phyloP scores from a whole-genome alignment of 768 basidiomycete genomes.

The Calocybe indica region DNA sequence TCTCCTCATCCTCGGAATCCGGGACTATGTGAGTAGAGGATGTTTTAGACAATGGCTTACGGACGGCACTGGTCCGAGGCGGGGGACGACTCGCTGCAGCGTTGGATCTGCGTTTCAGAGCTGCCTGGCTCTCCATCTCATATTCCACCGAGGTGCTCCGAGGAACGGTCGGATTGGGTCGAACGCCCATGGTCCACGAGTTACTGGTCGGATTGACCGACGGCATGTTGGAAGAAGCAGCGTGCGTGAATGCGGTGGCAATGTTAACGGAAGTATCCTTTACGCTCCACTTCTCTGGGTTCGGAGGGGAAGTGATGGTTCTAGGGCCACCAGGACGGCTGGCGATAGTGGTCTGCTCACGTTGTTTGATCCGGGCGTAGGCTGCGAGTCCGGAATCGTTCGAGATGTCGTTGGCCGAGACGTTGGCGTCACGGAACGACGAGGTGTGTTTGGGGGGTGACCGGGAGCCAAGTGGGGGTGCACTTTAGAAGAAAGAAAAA shows the following conservation, averaged over 20 bases:
- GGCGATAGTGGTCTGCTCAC: conserved; percentile 25
- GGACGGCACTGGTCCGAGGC: conserved; percentile 18
- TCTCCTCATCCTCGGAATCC: conserved; percentile 62
- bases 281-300: conserved; percentile 67
- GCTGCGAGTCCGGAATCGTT: conserved; percentile 36
- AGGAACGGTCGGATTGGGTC: conserved; percentile 51
- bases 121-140: conserved; percentile 53
- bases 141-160: conserved; percentile 80
- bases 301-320: conserved; percentile 40
- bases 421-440: conserved; percentile 28
- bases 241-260: conserved; percentile 74
- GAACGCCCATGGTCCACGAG: conserved; percentile 65
- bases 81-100: conserved; percentile 23
- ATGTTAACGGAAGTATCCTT: conserved; percentile 87
- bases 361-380: conserved; percentile 38
- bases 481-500: conserved; percentile 29
- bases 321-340: conserved; percentile 31
- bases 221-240: conserved; percentile 43
- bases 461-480: conserved; percentile 48
- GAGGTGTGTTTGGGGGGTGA: conserved; percentile 52
- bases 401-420: conserved; percentile 26
- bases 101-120: conserved; percentile 56
- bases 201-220: conserved; percentile 26
- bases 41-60: conserved; percentile 52
- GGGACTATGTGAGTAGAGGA: conserved; percentile 53